Percentiles rank a stretch among this genome's conserved stretches.
These are phyloP conservation scores for Phialophora tarda DNA, from an alignment of 2,329 filamentous ascomycete genomes.

Conservation along the genomic window DNA sequence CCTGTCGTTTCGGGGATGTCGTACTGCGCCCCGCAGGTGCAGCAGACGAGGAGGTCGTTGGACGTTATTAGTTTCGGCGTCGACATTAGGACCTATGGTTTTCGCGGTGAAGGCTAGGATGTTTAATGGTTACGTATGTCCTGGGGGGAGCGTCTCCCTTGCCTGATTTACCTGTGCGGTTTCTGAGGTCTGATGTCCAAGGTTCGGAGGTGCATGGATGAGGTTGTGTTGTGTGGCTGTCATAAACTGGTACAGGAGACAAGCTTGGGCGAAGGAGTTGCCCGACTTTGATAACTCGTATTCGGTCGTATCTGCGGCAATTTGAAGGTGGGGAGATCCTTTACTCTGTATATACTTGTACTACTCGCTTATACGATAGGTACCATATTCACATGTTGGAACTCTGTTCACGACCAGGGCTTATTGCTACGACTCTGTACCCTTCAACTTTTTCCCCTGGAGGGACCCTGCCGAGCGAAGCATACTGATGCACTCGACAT, in stretches of 20 bases:
- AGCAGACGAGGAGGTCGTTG: constrained; percentile 37
- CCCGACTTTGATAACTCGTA: background rate
- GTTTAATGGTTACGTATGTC: too few relatives aligned
- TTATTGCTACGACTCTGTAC: background rate
- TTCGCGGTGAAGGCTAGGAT: background rate
- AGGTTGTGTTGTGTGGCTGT: too few relatives aligned
- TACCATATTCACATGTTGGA: background rate
- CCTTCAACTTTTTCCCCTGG: background rate
- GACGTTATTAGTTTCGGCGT: constrained; percentile 32
- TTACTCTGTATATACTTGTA: background rate
- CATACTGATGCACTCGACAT: background rate
- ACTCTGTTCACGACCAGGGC: background rate
- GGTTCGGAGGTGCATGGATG: too few relatives aligned
- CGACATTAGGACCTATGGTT: constrained; percentile 8
- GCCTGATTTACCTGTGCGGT: too few relatives aligned
- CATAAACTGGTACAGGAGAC: too few relatives aligned
- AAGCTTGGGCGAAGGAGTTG: background rate
- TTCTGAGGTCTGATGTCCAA: too few relatives aligned
- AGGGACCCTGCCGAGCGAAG: background rate
- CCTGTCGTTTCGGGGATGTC: constrained; percentile 29
- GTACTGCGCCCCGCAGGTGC: constrained; percentile 40
- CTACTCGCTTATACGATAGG: background rate
- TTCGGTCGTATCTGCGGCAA: background rate
- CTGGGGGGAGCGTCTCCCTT: too few relatives aligned
- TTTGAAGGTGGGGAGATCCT: background rate